Conservation (phyloP, 2,329 filamentous ascomycete species). For the Chrysosporium queenslandicum region DNA sequence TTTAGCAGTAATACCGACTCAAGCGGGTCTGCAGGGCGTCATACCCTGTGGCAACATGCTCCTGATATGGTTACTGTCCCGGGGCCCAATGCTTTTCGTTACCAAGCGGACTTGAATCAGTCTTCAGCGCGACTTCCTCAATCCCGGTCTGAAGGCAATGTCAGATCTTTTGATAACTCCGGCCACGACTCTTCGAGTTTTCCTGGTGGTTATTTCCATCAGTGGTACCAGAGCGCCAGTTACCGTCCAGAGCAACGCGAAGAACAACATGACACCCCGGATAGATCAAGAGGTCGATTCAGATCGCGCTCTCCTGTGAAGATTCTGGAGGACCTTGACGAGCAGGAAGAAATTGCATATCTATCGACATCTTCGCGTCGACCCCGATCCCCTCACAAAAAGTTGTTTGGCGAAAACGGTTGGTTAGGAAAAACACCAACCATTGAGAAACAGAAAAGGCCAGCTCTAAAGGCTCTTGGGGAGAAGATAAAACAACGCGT, state of each 20-base stretch:
- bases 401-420: slow-evolving; percentile 35
- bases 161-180: slow-evolving; percentile 15
- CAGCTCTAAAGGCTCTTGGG: slow-evolving; percentile 27
- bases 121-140: slow-evolving; percentile 17
- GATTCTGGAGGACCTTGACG: slow-evolving; percentile 21
- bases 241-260: slow-evolving; percentile 8
- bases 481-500: slow-evolving; percentile 35
- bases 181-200: neutral
- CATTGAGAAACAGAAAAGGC: slow-evolving; percentile 25
- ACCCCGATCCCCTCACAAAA: slow-evolving; percentile 31
- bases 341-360: slow-evolving; percentile 18
- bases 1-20: slow-evolving; percentile 24
- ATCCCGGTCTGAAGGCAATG: slow-evolving; percentile 19
- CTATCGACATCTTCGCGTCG: slow-evolving; percentile 17
- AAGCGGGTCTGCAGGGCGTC: slow-evolving; percentile 21
- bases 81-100: slow-evolving; percentile 18
- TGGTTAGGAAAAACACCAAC: slow-evolving; percentile 32
- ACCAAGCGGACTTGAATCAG: slow-evolving; percentile 14
- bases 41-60: slow-evolving; percentile 19
- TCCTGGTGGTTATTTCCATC: slow-evolving; percentile 10
- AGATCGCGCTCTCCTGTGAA: slow-evolving; percentile 20
- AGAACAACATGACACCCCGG: slow-evolving; percentile 8
- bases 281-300: slow-evolving; percentile 10
- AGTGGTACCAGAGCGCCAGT: slow-evolving; percentile 6
- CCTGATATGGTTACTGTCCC: slow-evolving; percentile 12